Conservation (phyloP, 352 stramenopile species). For the Phytophthora tubulina region DNA sequence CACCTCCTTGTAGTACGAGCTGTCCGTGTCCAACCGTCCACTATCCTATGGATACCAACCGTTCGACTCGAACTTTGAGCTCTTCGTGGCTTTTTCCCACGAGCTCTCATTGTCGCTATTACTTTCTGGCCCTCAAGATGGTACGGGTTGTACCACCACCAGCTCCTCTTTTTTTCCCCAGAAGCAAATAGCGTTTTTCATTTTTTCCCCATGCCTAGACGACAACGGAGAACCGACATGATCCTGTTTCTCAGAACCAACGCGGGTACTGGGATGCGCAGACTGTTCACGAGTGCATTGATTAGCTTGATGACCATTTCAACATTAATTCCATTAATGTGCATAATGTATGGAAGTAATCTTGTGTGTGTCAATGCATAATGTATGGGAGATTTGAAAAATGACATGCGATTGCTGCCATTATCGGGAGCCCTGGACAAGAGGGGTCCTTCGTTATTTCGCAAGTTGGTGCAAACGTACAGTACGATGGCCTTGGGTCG, state of each 20-base stretch:
- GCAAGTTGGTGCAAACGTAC: too few relatives aligned
- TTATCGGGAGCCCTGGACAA: constrained; percentile 8
- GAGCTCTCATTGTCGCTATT: too few relatives aligned
- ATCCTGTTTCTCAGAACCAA: constrained; percentile 2
- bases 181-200: not conserved
- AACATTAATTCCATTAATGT: constrained; percentile 4
- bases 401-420: not conserved
- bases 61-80: not conserved
- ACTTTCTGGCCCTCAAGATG: too few relatives aligned
- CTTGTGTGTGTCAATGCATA: too few relatives aligned
- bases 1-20: too few relatives aligned
- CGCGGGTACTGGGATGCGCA: constrained; percentile 2
- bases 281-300: constrained; percentile 2
- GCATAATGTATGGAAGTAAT: constrained; percentile 5
- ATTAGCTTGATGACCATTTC: constrained; percentile 17
- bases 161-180: not conserved
- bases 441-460: too few relatives aligned
- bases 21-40: not conserved
- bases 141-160: too few relatives aligned
- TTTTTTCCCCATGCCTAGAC: not conserved
- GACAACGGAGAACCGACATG: not conserved
- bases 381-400: too few relatives aligned
- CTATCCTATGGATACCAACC: too few relatives aligned
- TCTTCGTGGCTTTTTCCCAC: not conserved
- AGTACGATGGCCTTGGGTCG: too few relatives aligned